Evolutionary conservation across 2,329 filamentous ascomycete genomes (phyloP), one percentile per base, ranked within the genome.

Genomic region (Bipolaris oryzae): DNA sequence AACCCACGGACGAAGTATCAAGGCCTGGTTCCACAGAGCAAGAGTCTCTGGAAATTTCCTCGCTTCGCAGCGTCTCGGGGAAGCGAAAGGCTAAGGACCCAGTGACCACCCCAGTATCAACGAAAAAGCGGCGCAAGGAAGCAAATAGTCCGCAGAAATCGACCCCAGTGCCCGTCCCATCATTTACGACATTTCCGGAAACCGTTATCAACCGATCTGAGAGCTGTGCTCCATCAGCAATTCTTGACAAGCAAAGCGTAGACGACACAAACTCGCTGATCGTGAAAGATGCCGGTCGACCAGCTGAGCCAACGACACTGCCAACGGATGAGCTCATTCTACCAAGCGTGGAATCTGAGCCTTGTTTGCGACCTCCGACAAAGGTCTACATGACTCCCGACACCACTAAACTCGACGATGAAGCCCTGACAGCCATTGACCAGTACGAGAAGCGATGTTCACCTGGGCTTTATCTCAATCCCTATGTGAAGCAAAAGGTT

Each of bases 401-500:
- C 23, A 28, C 46, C 23, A 50, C 52, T 5, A 48, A 33, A 50
- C 35, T 57, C 10, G 39, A 60, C 9, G 34, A 39, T 35, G 45
- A 28, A 15, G 45, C 72, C 11, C 61, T 65, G 34, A 53, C 63
- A 20, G 61, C 73, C 15, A 65, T 74, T 33, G 61, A 64, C 5
- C 64, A 68, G 9, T 70, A 77, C n/a, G 57, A 69, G 23, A 61
- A 63, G n/a, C 70, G 70, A 25, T 49, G 63, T 7, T 58, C 63
- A 4, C 72, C 77, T 34, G 79, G 79, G 0, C 50, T 81, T 0
- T 80, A 80, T 57, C 67, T 81, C 50, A 77, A 82, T 55, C 78
- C 79, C n/a, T 77, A 76, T 21, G 77, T 77, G 15, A 78, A 76
- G n/a, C 67, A 54, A 43, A 73, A 63, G 55, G 65, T 64, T 58